Evolutionary conservation across 768 basidiomycete species (phyloP).

Genomic region (Cystobasidium ongulense): DNA sequence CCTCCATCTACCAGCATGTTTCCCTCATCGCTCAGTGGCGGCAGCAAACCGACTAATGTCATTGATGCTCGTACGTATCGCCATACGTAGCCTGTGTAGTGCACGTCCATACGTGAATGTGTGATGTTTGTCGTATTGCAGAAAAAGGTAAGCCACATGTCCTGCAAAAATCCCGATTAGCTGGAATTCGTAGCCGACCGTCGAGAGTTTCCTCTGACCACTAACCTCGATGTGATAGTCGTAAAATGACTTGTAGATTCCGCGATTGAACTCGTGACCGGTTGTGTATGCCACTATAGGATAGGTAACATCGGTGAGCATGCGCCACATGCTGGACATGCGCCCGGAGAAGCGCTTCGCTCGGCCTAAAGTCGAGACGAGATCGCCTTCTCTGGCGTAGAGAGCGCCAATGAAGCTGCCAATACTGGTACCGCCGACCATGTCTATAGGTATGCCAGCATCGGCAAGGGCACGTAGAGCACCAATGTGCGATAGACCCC

Average conservation of each 20-base stretch:
- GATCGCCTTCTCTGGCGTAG: constrained; percentile 87
- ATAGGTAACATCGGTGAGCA: constrained; percentile 87
- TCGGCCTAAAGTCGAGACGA: constrained; percentile 72
- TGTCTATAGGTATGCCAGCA: constrained; percentile 83
- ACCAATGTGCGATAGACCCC: constrained; percentile 78
- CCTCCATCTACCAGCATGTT: constrained; percentile 69
- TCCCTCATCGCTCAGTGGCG: constrained; percentile 89
- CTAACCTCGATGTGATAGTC: constrained; percentile 46
- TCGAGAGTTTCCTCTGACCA: constrained; percentile 8
- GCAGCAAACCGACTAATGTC: constrained; percentile 89
- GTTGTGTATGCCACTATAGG: constrained; percentile 89
- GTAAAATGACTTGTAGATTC: constrained; percentile 70
- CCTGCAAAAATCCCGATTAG: constrained; percentile 47
- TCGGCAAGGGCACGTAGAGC: constrained; percentile 85
- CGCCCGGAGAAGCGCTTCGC: constrained; percentile 80
- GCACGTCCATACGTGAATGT: constrained; percentile 91
- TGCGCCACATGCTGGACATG: constrained; percentile 90
- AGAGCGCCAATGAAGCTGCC: constrained; percentile 86
- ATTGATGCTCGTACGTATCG: constrained; percentile 89
- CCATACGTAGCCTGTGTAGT: constrained; percentile 99
- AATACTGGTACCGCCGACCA: constrained; percentile 62
- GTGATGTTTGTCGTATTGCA: constrained; percentile 97
- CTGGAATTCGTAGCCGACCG: not conserved
- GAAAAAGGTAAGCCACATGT: constrained; percentile 94
- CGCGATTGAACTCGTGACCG: constrained; percentile 67